Base-by-base conservation (phyloP, 306 rosid genomes). In the Luffa acutangula region DNA sequence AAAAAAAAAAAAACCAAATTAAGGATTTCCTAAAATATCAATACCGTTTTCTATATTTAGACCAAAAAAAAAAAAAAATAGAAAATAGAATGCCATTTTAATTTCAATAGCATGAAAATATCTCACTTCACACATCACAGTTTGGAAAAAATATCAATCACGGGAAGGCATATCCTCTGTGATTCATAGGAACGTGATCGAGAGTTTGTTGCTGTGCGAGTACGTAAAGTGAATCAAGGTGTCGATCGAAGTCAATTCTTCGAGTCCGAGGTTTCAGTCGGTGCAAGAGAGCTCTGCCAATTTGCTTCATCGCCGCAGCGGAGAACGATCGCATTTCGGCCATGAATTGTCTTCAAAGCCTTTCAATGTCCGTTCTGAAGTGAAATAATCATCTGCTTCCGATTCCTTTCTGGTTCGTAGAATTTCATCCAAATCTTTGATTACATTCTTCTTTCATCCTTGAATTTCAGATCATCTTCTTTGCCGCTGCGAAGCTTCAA, bases 331-430 rank as follows among this genome's bases (percentile, higher is more conserved):
- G 62, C 45, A 48, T 20, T 66, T 42, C 74, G 46, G 74, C n/a
- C 41, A 93, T 93, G 98, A 81, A 85, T 79, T 89, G 91, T 85
- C 91, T 93, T 59, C 91, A 83, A 84, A 89, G 65, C 84, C 88
- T 90, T 81, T 72, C 91, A 15, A 81, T 88, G 97, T 91, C 20
- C 58, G 87, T 39, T 77, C 0, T 48, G 67, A 37, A 18, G 10
- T 17, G 78, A 37, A 31, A 9, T 9, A 33, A 46, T 62, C 39
- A 65, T 80, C 33, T 31, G 17, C 41, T 46, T 48, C 13, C 41
- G 60, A 41, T 64, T 62, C 31, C 8, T 59, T 17, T 81, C 76
- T 51, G 49, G 9, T 58, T 53, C 21, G 39, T 8, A 66, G 25
- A 39, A 66, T 74, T n/a, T 69, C 79, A 41, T 76, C 25, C 42